Evolutionary conservation across 306 rosid species (phyloP).

Genomic region (Oxytropis ochrocephala): DNA sequence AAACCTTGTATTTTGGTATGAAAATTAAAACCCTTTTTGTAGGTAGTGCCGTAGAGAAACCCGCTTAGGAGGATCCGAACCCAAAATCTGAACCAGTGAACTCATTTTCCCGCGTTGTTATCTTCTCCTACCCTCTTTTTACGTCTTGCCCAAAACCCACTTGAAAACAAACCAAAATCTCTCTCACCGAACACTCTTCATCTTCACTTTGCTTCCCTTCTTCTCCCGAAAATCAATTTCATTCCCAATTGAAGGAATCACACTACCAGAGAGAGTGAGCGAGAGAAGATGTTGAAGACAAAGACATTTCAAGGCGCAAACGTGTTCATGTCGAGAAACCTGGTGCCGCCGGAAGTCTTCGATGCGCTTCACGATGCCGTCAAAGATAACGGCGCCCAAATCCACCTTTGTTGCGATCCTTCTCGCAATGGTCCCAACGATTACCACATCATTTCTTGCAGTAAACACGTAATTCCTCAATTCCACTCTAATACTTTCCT

Average conservation of each 20-base stretch:
- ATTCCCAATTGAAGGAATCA: neutral
- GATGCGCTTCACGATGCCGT: conserved; percentile 81
- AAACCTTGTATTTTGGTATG: too few relatives aligned
- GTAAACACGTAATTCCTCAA: conserved; percentile 52
- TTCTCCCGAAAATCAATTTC: neutral
- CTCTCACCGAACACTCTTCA: neutral
- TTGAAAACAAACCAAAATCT: neutral
- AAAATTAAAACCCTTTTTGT: too few relatives aligned
- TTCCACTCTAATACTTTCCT: neutral
- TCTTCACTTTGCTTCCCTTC: neutral
- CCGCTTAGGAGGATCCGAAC: neutral
- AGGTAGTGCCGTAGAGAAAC: too few relatives aligned
- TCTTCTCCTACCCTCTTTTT: too few relatives aligned
- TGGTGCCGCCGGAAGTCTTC: conserved; percentile 84
- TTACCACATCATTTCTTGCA: conserved; percentile 65
- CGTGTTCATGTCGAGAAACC: conserved; percentile 86
- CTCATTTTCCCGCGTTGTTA: neutral
- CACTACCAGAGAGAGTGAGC: neutral
- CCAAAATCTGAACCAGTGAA: neutral
- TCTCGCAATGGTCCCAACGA: conserved; percentile 69
- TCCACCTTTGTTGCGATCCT: conserved; percentile 84
- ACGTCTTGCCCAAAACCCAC: neutral
- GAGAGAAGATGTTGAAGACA: conserved; percentile 46
- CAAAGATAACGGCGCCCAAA: conserved; percentile 66
- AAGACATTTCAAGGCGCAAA: conserved; percentile 66